Base-by-base conservation (phyloP, 257 asterid species). In the Voacanga thouarsii region DNA sequence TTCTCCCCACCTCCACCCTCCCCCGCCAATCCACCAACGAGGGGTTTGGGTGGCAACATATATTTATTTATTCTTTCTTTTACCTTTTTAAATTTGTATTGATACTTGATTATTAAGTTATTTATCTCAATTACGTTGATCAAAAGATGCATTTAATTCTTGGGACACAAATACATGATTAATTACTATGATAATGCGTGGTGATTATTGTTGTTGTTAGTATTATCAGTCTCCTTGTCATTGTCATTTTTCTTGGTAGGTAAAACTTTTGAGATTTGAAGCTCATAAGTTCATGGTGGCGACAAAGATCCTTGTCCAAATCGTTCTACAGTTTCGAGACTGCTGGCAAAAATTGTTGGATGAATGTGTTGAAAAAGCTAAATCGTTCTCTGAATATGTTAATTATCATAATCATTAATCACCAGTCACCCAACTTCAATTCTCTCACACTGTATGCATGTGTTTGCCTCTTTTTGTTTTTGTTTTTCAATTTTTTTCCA, bases 281-380 rank as follows among this genome's bases (percentile, higher is more conserved):
- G n/a, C 19, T 30, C 3, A 56, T 41, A 57, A 43, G 23, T 59
- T 33, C 10, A 41, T 57, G 11, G 57, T 75, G 56, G 43, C 44
- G 70, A 73, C 55, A 56, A 74, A 37, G n/a, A 74, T 11, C 24
- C 68, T 4, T 74, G 77, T 74, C 41, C 77, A 33, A 55, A 56
- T 74, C 77, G 26, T 74, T 55, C 37, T 56, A 74, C 77, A 50
- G 55, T 37, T 56, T 41, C 3, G 41, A 3, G 30, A 19, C 39
- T 21, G 77, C 69, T 28, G 69, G 43, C 43, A 64, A 64, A 55
- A 19, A 53, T 51, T 30, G 49, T 53, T 18, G 77, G 30, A 73
- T 53, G 65, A 73, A 53, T 53, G 33, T 74, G 77, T 56, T 43
- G 23, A 73, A 18, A 9, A 61, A 33, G 23, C 21, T 53, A 44